A percentile compares a stretch with the other conserved stretches of the same genome.
Conservation (phyloP, 2,329 filamentous ascomycete genomes). For the Monosporascus sp. region DNA sequence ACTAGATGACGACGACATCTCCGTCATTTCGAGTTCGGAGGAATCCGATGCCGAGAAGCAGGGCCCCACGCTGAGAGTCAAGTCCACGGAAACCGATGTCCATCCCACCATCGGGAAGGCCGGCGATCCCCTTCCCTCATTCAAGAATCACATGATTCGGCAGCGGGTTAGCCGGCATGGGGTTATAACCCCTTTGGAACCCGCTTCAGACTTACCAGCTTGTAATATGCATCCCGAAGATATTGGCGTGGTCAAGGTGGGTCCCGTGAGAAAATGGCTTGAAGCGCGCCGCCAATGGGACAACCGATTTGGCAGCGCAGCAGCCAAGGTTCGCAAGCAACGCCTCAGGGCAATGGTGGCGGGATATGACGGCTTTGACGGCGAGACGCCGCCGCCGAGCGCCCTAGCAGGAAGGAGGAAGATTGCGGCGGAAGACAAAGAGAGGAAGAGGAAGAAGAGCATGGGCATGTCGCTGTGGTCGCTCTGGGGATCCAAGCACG, state of each 20-base stretch:
- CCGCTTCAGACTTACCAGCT: constrained; percentile 57
- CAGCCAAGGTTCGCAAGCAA: constrained; percentile 66
- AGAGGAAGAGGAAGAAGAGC: constrained; percentile 58
- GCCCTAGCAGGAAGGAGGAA: constrained; percentile 70
- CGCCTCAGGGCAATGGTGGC: constrained; percentile 66
- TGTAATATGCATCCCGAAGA: constrained; percentile 57
- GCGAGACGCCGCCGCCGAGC: constrained; percentile 76
- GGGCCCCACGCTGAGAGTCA: constrained; percentile 16
- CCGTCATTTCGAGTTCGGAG: constrained; percentile 61
- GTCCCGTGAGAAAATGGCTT: constrained; percentile 79
- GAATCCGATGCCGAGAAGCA: constrained; percentile 29
- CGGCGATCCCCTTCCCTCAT: constrained; percentile 75
- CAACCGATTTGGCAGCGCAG: constrained; percentile 61
- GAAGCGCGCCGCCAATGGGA: constrained; percentile 69
- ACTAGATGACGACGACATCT: constrained; percentile 70
- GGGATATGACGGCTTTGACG: constrained; percentile 66
- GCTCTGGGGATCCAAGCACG: constrained; percentile 83
- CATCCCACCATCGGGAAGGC: constrained; percentile 66
- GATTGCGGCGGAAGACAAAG: constrained; percentile 38
- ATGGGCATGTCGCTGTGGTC: constrained; percentile 73
- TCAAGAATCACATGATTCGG: constrained; percentile 84
- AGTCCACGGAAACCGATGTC: constrained; percentile 6
- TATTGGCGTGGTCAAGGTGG: constrained; percentile 75
- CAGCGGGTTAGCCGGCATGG: constrained; percentile 80
- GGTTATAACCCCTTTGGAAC: constrained; percentile 60